A percentile compares a stretch with the other conserved stretches of the same genome.
phyloP scores from a whole-genome alignment of 2,329 filamentous ascomycete genomes.

The Zalaria obscura region DNA sequence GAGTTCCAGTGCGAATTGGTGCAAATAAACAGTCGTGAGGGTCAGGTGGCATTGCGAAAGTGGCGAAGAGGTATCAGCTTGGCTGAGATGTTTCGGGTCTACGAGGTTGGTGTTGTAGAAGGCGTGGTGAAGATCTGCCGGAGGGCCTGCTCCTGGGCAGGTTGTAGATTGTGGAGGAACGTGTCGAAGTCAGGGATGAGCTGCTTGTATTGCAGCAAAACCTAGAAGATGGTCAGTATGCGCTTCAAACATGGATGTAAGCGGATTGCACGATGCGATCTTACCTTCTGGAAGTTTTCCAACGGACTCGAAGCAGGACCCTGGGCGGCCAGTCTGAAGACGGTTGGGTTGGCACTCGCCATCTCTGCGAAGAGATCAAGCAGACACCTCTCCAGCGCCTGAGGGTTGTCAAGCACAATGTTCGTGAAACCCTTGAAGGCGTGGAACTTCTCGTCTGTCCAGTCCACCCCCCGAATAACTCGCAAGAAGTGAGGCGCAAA shows the following conservation, averaged over 20 bases:
- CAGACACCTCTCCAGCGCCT: conserved; percentile 79
- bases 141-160: conserved; percentile 27
- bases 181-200: conserved; percentile 40
- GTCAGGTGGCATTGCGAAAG: too few species aligned
- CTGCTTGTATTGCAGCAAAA: conserved; percentile 38
- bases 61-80: too few species aligned
- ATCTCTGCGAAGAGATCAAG: conserved; percentile 73
- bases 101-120: too few species aligned
- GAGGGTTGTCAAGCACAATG: conserved; percentile 72
- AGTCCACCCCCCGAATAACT: conserved; percentile 70
- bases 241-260: too few species aligned
- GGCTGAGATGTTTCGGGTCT: too few species aligned
- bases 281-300: conserved; percentile 62
- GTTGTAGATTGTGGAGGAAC: conserved; percentile 33
- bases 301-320: conserved; percentile 32
- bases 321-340: conserved; percentile 34
- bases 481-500: conserved; percentile 74
- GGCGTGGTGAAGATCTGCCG: conserved; percentile 20
- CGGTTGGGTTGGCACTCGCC: conserved; percentile 48
- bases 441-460: conserved; percentile 86
- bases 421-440: conserved; percentile 84
- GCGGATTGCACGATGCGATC: conserved; percentile 11
- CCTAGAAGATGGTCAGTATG: conserved; percentile 8
- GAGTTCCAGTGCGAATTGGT: too few species aligned
- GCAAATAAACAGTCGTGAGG: too few species aligned